phyloP scores from a whole-genome alignment of 768 basidiomycete genomes.

The Lenzites betulinus region DNA sequence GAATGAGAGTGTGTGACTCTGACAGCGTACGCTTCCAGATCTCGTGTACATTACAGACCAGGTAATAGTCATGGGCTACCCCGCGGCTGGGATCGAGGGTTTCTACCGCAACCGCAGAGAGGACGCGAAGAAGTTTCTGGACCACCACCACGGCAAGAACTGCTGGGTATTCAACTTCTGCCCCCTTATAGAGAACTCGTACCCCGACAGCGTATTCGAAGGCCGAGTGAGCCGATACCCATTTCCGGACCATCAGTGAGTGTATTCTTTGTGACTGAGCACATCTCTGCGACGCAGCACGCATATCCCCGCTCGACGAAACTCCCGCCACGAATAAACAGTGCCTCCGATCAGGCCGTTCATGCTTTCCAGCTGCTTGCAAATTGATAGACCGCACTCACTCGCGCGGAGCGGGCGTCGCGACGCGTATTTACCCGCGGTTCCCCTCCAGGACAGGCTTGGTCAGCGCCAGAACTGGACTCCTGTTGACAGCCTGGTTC shows the following conservation, averaged over 20 bases:
- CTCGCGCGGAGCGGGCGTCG: too few species aligned
- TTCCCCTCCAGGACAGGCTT: too few species aligned
- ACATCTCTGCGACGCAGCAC: too few species aligned
- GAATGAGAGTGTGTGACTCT: not conserved
- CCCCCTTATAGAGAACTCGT: constrained; percentile 78
- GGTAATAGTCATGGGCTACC: constrained; percentile 83
- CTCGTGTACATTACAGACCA: constrained; percentile 73
- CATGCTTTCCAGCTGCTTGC: too few species aligned
- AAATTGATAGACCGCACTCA: too few species aligned
- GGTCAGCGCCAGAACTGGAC: too few species aligned
- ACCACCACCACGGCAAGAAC: constrained; percentile 69
- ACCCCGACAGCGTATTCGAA: constrained; percentile 66
- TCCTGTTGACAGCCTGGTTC: too few species aligned
- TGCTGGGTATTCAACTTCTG: constrained; percentile 93
- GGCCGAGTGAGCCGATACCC: constrained; percentile 82
- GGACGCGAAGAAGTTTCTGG: constrained; percentile 76
- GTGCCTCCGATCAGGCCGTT: not conserved
- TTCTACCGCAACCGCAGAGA: constrained; percentile 78
- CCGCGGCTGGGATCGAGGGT: constrained; percentile 75
- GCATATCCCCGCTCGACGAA: too few species aligned
- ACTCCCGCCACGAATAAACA: not conserved
- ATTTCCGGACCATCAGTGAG: constrained; percentile 89
- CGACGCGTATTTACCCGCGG: too few species aligned
- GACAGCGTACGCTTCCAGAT: constrained; percentile 34
- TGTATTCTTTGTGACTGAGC: constrained; percentile 8